Evolutionary conservation across 2,329 filamentous ascomycete species (phyloP).

Genomic region (Hirsutella thompsonii): DNA sequence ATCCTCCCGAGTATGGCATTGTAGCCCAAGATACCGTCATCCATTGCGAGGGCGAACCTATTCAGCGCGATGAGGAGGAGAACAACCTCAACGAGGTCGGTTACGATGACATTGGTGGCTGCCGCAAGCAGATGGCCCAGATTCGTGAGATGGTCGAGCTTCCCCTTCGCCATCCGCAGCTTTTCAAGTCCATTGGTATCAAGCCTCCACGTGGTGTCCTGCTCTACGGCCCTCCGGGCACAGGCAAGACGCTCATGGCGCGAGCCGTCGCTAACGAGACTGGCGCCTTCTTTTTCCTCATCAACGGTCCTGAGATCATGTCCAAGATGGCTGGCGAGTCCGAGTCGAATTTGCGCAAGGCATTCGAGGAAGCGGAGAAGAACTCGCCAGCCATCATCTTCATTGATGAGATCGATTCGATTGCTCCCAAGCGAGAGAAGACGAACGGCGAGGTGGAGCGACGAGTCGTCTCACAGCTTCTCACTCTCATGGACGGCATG

Average conservation of each 20-base stretch:
- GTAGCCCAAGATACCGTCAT: constrained; percentile 98
- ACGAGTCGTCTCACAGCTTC: constrained; percentile 91
- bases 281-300: constrained; percentile 97
- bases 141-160: constrained; percentile 98
- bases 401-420: constrained; percentile 98
- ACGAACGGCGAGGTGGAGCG: constrained; percentile 98
- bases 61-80: constrained; percentile 97
- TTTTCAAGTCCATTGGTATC: constrained; percentile 99
- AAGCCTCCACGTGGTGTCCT: constrained; percentile 97
- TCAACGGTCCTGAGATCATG: constrained; percentile 99
- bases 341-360: constrained; percentile 93
- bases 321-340: constrained; percentile 99
- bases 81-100: constrained; percentile 98
- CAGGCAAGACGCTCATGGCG: constrained; percentile 98
- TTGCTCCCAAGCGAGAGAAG: constrained; percentile 99
- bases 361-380: constrained; percentile 99
- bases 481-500: constrained; percentile 99
- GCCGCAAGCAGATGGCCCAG: constrained; percentile 99
- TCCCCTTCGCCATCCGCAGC: constrained; percentile 88
- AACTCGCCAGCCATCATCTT: constrained; percentile 99
- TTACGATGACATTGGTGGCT: constrained; percentile 98
- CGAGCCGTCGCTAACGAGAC: constrained; percentile 98
- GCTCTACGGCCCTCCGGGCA: constrained; percentile 93
- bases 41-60: constrained; percentile 78
- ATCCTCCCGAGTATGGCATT: constrained; percentile 96